These are phyloP conservation scores for Aspergillus sp. DNA, from an alignment of 2,329 filamentous ascomycete genomes.

Conservation along the genomic window DNA sequence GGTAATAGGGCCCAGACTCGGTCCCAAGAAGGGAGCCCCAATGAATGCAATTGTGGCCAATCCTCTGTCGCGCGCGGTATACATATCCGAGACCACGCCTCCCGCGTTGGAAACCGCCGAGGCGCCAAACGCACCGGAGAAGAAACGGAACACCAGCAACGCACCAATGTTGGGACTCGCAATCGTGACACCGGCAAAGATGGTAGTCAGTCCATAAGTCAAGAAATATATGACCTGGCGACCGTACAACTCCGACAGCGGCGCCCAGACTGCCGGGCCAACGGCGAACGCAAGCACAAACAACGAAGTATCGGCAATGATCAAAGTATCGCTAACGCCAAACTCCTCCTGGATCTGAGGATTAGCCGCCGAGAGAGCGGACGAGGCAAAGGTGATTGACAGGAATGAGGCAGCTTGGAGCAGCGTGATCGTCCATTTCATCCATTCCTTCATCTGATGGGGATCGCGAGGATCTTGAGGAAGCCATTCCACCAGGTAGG, in stretches of 20 bases:
- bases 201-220: neutral
- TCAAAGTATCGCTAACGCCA: neutral
- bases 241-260: neutral
- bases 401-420: neutral
- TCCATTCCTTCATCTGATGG: neutral
- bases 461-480: neutral
- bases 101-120: slow-evolving; percentile 59
- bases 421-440: neutral
- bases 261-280: neutral
- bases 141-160: slow-evolving; percentile 63
- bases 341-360: neutral
- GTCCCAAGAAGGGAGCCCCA: slow-evolving; percentile 46
- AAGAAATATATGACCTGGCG: neutral
- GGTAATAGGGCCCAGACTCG: slow-evolving; percentile 64
- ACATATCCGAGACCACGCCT: slow-evolving; percentile 58
- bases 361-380: neutral
- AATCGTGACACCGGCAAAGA: neutral
- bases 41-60: slow-evolving; percentile 44
- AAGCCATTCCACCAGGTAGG: neutral
- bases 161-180: slow-evolving; percentile 27
- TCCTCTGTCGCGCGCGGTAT: neutral
- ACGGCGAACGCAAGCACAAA: neutral
- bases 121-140: slow-evolving; percentile 59
- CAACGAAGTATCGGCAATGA: neutral
- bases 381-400: neutral